These are phyloP conservation scores for Penicillium desertorum DNA, from an alignment of 495 filamentous ascomycete species.

Conservation along the genomic window DNA sequence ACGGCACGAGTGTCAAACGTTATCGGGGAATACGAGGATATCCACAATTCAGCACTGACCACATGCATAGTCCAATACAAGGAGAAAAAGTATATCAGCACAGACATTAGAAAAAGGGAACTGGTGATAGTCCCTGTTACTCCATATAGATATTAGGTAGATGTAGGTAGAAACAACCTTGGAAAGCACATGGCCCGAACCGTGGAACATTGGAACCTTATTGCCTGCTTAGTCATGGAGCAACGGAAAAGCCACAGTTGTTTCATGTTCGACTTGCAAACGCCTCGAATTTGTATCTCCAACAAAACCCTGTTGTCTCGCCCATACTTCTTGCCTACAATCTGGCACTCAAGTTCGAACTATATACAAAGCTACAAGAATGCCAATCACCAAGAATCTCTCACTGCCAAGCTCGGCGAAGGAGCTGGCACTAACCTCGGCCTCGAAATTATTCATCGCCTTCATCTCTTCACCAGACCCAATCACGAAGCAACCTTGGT, in stretches of 20 bases:
- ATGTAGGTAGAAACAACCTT: too few relatives aligned
- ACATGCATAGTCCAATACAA: too few relatives aligned
- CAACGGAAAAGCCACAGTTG: neutral
- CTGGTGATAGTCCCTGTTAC: too few relatives aligned
- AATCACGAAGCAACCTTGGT: conserved; percentile 32
- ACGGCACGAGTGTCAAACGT: neutral
- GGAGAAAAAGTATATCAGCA: too few relatives aligned
- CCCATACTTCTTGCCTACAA: neutral
- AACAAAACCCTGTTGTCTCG: neutral
- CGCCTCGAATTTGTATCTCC: neutral
- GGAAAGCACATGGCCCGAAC: too few relatives aligned
- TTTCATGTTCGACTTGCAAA: neutral
- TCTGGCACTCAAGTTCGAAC: neutral
- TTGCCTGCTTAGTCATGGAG: neutral
- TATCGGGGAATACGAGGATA: neutral
- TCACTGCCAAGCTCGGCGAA: conserved; percentile 23
- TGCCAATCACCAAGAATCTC: conserved; percentile 33
- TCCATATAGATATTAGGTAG: too few relatives aligned
- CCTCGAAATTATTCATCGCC: conserved; percentile 29
- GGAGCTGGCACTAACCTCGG: conserved; percentile 19
- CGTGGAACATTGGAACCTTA: too few relatives aligned
- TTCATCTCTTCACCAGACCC: conserved; percentile 31
- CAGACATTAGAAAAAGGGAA: too few relatives aligned
- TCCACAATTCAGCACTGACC: neutral
- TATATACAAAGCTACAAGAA: conserved; percentile 10